A percentile compares a stretch with the other conserved stretches of the same genome.
Conservation (phyloP, 1,284 basidiomycete genomes). For the Ceratobasidium papillatum region DNA sequence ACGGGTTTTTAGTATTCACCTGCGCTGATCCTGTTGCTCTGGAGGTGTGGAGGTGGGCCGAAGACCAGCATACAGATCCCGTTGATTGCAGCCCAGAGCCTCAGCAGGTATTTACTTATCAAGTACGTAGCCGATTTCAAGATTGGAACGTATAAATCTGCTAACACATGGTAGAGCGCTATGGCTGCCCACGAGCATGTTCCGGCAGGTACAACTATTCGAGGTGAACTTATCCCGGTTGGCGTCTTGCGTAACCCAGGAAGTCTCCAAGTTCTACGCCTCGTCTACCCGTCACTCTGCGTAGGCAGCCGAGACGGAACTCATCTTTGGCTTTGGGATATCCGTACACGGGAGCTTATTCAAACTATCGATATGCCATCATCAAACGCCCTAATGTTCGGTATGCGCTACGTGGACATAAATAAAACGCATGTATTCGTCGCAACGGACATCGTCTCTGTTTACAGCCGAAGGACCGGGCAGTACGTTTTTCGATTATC, state of each 20-base stretch:
- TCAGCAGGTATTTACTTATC: constrained; percentile 9
- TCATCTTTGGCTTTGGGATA: constrained; percentile 34
- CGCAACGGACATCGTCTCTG: constrained; percentile 12
- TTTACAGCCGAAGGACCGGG: constrained; percentile 25
- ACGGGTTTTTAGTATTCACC: constrained; percentile 32
- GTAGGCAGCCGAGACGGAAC: constrained; percentile 6
- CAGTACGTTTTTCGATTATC: constrained; percentile 27
- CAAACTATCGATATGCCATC: constrained; percentile 26
- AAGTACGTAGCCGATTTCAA: background rate
- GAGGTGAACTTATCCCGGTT: constrained; percentile 24
- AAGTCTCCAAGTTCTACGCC: background rate
- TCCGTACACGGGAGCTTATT: constrained; percentile 9
- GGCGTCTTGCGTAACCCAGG: constrained; percentile 12
- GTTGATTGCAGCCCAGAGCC: constrained; percentile 6
- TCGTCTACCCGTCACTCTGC: constrained; percentile 28
- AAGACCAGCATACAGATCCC: constrained; percentile 16
- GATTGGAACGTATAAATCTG: background rate
- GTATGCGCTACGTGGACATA: constrained; percentile 23
- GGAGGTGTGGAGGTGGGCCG: constrained; percentile 36
- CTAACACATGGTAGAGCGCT: background rate
- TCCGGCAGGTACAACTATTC: background rate
- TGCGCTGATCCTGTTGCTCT: background rate
- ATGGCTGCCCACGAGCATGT: background rate
- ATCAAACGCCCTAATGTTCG: background rate
- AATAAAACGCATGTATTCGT: constrained; percentile 33